Base-by-base conservation (phyloP, 208 protist genomes). In the Wallacemonas sp. region DNA sequence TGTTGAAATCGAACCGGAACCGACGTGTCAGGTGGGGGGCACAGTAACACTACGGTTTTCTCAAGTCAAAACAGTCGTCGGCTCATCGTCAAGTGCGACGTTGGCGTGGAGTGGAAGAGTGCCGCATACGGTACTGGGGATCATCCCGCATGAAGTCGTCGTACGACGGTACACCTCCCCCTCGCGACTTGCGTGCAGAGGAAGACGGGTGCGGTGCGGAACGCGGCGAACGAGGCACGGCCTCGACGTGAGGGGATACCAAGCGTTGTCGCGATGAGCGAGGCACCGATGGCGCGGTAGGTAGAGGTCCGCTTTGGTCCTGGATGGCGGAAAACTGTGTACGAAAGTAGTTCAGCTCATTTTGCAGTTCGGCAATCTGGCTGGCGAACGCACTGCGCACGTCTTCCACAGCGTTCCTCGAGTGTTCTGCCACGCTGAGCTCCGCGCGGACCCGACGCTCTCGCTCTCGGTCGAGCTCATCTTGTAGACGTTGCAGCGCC, bases 121-220 rank as follows among this genome's bases (percentile, higher is more conserved):
- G 59, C 19, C 78, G 70, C 50, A 92, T 63, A 19, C 76, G 68
- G 44, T 85, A 92, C 12, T 63, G 68, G 34, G 86, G 76, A 36
- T 84, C 77, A 57, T 87, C 75, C 22, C 81, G 53, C 86, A 92
- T 92, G 66, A 85, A 92, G 22, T 85, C 79, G 32, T 92, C 86
- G 76, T 87, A 92, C 12, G 66, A 72, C 33, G 54, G 27, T 8
- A 64, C 29, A n/a, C n/a, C n/a, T n/a, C n/a, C n/a, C n/a, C n/a
- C n/a, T n/a, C n/a, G n/a, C n/a, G n/a, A n/a, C n/a, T n/a, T 57
- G 50, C 50, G 27, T 6, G 29, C 33, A 26, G 6, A 21, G 15
- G 50, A 4, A 10, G 50, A 48, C 19, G 42, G 5, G 42, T 19
- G 42, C 17, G 19, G 4, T 48, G 42, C 22, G 42, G 9, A 39